These are phyloP conservation scores for Yarrowia galli DNA, from an alignment of 1,139 yeast genomes.

Conservation along the genomic window DNA sequence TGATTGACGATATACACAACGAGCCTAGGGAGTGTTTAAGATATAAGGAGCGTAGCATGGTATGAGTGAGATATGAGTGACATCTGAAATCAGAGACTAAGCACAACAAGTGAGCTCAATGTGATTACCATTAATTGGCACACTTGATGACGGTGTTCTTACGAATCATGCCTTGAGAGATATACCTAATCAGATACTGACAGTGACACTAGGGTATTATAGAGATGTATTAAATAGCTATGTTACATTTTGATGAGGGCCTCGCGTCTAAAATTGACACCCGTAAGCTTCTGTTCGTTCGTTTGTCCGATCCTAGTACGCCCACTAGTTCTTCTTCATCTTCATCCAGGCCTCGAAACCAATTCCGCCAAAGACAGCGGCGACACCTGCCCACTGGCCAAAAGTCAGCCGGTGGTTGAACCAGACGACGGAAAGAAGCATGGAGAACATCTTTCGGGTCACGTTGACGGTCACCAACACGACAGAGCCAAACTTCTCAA, in stretches of 20 bases:
- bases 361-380: conserved; percentile 82
- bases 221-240: conserved; percentile 19
- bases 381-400: conserved; percentile 80
- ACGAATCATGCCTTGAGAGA: too few relatives aligned
- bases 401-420: conserved; percentile 74
- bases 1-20: background rate
- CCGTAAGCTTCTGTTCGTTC: too few relatives aligned
- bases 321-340: conserved; percentile 42
- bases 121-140: too few relatives aligned
- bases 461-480: conserved; percentile 91
- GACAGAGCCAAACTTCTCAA: conserved; percentile 84
- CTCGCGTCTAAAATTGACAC: too few relatives aligned
- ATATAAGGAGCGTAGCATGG: background rate
- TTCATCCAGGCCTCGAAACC: conserved; percentile 69
- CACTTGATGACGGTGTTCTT: too few relatives aligned
- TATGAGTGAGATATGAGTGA: background rate
- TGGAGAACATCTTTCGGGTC: conserved; percentile 93
- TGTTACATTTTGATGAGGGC: background rate
- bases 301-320: too few relatives aligned
- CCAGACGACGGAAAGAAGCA: conserved; percentile 84
- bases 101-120: too few relatives aligned
- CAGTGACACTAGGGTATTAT: background rate
- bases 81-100: too few relatives aligned
- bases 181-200: too few relatives aligned
- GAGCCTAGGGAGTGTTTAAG: too few relatives aligned